Conservation (phyloP, 495 filamentous ascomycete genomes). For the Amphirosellinia nigrospora region DNA sequence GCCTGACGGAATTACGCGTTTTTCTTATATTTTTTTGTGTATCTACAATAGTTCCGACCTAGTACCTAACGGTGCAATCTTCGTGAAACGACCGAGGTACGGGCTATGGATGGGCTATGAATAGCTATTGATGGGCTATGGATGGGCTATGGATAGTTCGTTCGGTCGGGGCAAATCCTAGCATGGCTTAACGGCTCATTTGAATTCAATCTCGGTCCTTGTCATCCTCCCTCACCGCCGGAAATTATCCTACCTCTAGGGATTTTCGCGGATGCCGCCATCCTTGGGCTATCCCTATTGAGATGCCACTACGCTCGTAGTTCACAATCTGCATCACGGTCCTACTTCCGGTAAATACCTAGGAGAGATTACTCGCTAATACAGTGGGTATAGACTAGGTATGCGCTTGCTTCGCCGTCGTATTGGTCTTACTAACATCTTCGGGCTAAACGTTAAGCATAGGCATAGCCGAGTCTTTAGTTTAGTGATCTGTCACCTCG, state of each 20-base stretch:
- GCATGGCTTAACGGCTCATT: conserved; percentile 1
- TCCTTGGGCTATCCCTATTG: conserved; percentile 8
- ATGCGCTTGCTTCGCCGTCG: background rate
- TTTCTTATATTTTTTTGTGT: background rate
- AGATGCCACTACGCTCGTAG: background rate
- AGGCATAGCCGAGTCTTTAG: background rate
- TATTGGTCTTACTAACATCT: background rate
- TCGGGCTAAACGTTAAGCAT: background rate
- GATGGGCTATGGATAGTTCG: too few species aligned
- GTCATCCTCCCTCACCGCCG: conserved; percentile 21
- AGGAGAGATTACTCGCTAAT: background rate
- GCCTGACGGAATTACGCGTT: conserved; percentile 15
- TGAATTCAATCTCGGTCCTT: conserved; percentile 1
- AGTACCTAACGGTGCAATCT: background rate
- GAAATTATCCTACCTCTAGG: conserved; percentile 3
- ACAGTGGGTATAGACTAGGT: background rate
- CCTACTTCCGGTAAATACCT: conserved; percentile 13
- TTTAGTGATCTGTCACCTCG: background rate
- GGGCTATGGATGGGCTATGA: background rate
- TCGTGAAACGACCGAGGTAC: background rate
- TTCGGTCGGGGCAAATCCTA: too few species aligned
- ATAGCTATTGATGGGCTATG: background rate
- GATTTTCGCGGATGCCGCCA: conserved; percentile 7
- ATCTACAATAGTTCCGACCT: background rate
- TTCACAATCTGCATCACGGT: conserved; percentile 12